Base-by-base conservation (phyloP, 331 rosid species). In the Rhamnella rubrinervis region DNA sequence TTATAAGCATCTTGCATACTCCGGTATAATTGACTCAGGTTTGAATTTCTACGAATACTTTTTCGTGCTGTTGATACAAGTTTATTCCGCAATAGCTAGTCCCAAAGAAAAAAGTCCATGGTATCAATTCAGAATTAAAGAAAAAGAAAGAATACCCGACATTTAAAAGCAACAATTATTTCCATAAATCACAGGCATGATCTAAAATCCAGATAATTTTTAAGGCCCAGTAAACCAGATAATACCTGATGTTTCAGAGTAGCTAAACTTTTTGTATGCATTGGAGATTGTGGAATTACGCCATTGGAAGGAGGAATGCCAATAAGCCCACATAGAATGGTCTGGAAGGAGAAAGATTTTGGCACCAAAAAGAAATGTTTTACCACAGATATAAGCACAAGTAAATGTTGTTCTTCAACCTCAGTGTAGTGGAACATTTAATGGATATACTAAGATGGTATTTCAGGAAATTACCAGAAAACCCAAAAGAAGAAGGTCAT, bases 221-320 rank as follows among this genome's bases (percentile, higher is more conserved):
- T 11, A 55, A n/a, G 11, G 13, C 3, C 38, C 46, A 66, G 69
- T 5, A 58, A 61, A 51, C 18, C 39, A 59, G 71, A 69, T 65
- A 55, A 19, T 68, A 95, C 98, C 89, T 91, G 98, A 77, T 93
- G 96, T 85, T 89, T 93, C 28, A 93, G 93, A 70, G 98, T 91
- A 78, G 97, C 98, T 78, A 93, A 81, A 86, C 96, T 91, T 83
- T 93, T 93, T 7, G 98, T 93, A 82, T 93, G 98, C 98, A 93
- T 93, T 2, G 98, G 98, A 85, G 98, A 93, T 77, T 93, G 98
- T 55, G 98, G 98, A 75, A 93, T 93, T 58, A 93, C 98, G 12
- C 98, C 98, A 51, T 93, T 93, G 51, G 98, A 81, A 60, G 97
- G 98, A 76, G 98, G 98, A 72, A 93, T 84, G 73, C 98, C 98